Evolutionary conservation across 1,139 yeast genomes (phyloP).

Genomic region (Lodderomyces orthopsilosis): DNA sequence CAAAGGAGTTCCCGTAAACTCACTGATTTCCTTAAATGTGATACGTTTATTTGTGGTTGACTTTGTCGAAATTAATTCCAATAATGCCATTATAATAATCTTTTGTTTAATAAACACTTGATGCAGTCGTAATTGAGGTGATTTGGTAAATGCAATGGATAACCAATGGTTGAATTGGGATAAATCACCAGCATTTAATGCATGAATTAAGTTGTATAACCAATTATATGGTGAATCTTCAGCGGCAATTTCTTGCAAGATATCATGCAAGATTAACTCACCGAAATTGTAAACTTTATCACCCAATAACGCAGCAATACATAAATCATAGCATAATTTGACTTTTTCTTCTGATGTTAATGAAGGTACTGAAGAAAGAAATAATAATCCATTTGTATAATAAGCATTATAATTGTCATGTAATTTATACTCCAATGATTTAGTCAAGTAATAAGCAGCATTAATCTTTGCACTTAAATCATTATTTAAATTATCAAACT

Average conservation of each 20-base stretch:
- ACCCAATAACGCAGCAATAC: slow-evolving; percentile 86
- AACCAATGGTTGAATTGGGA: slow-evolving; percentile 53
- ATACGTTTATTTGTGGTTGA: slow-evolving; percentile 73
- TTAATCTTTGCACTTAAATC: slow-evolving; percentile 69
- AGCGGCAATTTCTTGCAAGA: slow-evolving; percentile 50
- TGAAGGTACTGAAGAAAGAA: slow-evolving; percentile 49
- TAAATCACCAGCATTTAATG: slow-evolving; percentile 79
- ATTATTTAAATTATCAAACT: slow-evolving; percentile 51
- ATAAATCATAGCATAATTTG: slow-evolving; percentile 72
- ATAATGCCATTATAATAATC: slow-evolving; percentile 86
- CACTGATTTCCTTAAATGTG: slow-evolving; percentile 69
- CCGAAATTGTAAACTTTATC: slow-evolving; percentile 95
- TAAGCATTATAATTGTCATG: slow-evolving; percentile 76
- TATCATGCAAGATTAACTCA: slow-evolving; percentile 87
- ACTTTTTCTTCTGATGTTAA: slow-evolving; percentile 24
- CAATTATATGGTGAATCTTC: slow-evolving; percentile 56
- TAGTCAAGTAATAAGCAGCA: slow-evolving; percentile 80
- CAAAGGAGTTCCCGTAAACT: slow-evolving; percentile 61
- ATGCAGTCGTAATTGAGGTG: slow-evolving; percentile 59
- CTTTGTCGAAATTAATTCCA: slow-evolving; percentile 81
- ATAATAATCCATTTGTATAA: slow-evolving; percentile 61
- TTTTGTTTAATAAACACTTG: slow-evolving; percentile 80
- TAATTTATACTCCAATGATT: slow-evolving; percentile 71
- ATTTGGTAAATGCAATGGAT: slow-evolving; percentile 34
- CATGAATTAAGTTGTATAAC: slow-evolving; percentile 68